A percentile compares a stretch with the other conserved stretches of the same genome.
Conservation (phyloP, 495 filamentous ascomycete genomes). For the Halenospora varia region DNA sequence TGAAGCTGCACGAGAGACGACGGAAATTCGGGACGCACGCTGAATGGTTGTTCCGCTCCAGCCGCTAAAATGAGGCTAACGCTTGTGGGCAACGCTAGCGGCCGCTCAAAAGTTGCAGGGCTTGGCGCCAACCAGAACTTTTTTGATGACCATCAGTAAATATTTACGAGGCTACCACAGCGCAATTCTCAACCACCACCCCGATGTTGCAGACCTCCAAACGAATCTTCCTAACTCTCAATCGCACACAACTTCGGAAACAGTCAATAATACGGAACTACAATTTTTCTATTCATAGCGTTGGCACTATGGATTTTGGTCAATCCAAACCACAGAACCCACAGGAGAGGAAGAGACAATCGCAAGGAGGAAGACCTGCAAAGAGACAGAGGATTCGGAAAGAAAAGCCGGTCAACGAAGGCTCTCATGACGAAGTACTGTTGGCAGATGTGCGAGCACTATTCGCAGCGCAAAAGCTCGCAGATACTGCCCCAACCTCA, state of each 20-base stretch:
- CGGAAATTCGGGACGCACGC: not conserved
- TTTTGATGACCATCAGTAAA: not conserved
- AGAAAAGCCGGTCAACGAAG: constrained; percentile 46
- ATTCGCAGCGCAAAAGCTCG: constrained; percentile 46
- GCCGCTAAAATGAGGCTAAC: not conserved
- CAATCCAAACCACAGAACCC: not conserved
- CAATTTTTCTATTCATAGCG: too few species aligned
- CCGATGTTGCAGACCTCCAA: not conserved
- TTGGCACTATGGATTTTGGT: not conserved
- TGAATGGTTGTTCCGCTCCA: not conserved
- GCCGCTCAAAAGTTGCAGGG: not conserved
- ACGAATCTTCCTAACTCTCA: not conserved
- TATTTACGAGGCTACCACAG: not conserved
- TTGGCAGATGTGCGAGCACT: constrained; percentile 63
- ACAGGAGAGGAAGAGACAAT: constrained; percentile 16
- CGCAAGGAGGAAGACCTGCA: constrained; percentile 17
- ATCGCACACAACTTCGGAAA: not conserved
- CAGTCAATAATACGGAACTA: too few species aligned
- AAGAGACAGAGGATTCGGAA: constrained; percentile 48
- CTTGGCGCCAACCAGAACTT: not conserved
- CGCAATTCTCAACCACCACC: not conserved
- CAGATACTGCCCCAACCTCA: constrained; percentile 22
- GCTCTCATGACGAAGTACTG: constrained; percentile 71
- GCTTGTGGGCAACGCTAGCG: not conserved
- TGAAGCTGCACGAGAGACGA: not conserved